Evolutionary conservation across 495 filamentous ascomycete species (phyloP).

Genomic region (Hypoxylon intermedium): DNA sequence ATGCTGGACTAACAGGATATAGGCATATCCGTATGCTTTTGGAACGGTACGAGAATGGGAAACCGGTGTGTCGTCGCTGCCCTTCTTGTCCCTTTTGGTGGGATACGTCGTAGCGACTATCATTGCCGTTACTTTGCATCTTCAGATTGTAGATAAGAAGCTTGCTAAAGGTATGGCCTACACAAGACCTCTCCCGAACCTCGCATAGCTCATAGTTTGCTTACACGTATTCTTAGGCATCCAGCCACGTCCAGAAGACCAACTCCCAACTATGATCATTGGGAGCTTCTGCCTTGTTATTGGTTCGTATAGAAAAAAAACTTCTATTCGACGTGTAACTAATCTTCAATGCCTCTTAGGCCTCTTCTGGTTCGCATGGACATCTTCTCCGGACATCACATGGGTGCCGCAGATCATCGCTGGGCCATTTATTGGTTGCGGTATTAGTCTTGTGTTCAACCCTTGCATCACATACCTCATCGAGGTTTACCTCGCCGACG

Average conservation of each 20-base stretch:
- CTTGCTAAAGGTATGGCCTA: too few relatives aligned
- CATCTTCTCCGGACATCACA: neutral
- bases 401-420: neutral
- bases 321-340: too few relatives aligned
- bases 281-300: neutral
- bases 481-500: neutral
- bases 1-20: too few relatives aligned
- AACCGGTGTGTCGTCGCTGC: conserved; percentile 58
- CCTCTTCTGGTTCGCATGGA: neutral
- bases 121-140: too few relatives aligned
- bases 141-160: too few relatives aligned
- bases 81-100: conserved; percentile 51
- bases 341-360: too few relatives aligned
- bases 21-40: conserved; percentile 68
- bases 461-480: neutral
- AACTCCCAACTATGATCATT: neutral
- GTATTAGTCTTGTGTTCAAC: neutral
- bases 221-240: neutral
- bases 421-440: neutral
- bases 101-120: too few relatives aligned
- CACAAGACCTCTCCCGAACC: too few relatives aligned
- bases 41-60: conserved; percentile 60
- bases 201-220: neutral
- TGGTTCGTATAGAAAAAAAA: neutral
- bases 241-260: neutral